phyloP scores from a whole-genome alignment of 768 basidiomycete genomes.

The Termitomyces eurrhizus region DNA sequence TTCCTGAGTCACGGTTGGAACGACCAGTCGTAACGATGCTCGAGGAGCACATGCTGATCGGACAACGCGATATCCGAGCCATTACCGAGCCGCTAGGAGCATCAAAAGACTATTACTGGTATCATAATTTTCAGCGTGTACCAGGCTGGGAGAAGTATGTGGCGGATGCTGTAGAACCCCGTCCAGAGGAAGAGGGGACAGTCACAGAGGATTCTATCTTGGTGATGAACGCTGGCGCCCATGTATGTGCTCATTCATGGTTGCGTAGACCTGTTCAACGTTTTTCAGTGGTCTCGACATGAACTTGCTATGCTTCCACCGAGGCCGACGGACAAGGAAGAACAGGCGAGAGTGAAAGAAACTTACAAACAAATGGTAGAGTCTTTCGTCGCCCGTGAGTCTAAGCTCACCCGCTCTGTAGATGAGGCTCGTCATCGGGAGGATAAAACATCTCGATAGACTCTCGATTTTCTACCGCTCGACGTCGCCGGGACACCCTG shows the following conservation, averaged over 20 bases:
- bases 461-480: slow-evolving; percentile 24
- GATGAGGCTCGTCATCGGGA: slow-evolving; percentile 20
- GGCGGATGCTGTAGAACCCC: slow-evolving; percentile 15
- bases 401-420: neutral
- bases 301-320: slow-evolving; percentile 25
- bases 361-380: slow-evolving; percentile 25
- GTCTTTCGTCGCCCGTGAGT: neutral
- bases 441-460: slow-evolving; percentile 18
- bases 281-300: slow-evolving; percentile 24
- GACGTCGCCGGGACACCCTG: slow-evolving; percentile 24
- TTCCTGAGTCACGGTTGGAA: slow-evolving; percentile 23
- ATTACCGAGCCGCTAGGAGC: slow-evolving; percentile 25
- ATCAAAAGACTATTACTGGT: slow-evolving; percentile 21
- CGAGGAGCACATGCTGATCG: slow-evolving; percentile 26
- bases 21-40: slow-evolving; percentile 27
- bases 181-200: slow-evolving; percentile 19
- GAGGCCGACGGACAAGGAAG: slow-evolving; percentile 18
- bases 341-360: slow-evolving; percentile 25
- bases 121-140: slow-evolving; percentile 23
- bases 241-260: slow-evolving; percentile 14
- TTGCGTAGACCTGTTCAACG: neutral
- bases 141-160: slow-evolving; percentile 24
- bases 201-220: slow-evolving; percentile 26
- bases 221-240: slow-evolving; percentile 25
- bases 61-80: slow-evolving; percentile 21